Evolutionary conservation across 306 rosid genomes (phyloP).

Genomic region (Dryas alaskensis): DNA sequence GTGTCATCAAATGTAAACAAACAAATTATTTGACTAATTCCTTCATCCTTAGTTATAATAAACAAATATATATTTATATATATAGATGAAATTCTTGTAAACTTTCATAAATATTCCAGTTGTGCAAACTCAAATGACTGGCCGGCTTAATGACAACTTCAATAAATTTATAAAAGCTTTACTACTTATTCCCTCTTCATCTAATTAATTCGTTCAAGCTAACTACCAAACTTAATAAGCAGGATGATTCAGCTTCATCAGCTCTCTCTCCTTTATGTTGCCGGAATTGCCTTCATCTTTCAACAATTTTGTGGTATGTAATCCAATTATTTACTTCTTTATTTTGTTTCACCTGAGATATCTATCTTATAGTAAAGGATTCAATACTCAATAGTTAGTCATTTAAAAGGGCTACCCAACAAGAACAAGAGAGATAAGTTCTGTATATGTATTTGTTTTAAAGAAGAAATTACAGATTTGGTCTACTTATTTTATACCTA

Average conservation of each 20-base stretch:
- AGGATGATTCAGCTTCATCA: conserved; percentile 16
- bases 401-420: no score
- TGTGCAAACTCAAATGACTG: neutral
- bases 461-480: no score
- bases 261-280: conserved; percentile 9
- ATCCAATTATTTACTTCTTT: neutral
- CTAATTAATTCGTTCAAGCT: neutral
- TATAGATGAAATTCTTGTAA: no score
- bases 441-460: no score
- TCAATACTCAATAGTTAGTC: neutral
- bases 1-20: no score
- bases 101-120: neutral
- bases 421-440: no score
- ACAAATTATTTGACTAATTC: no score
- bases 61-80: no score
- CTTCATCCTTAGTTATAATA: no score
- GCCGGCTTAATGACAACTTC: neutral
- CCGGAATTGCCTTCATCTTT: neutral
- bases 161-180: neutral
- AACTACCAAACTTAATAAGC: neutral
- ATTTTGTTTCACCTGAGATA: no score
- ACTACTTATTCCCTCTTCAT: neutral
- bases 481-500: no score
- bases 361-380: neutral
- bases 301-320: conserved; percentile 26